Conservation (phyloP, 2,329 filamentous ascomycete genomes). For the Venturia aucupariae region DNA sequence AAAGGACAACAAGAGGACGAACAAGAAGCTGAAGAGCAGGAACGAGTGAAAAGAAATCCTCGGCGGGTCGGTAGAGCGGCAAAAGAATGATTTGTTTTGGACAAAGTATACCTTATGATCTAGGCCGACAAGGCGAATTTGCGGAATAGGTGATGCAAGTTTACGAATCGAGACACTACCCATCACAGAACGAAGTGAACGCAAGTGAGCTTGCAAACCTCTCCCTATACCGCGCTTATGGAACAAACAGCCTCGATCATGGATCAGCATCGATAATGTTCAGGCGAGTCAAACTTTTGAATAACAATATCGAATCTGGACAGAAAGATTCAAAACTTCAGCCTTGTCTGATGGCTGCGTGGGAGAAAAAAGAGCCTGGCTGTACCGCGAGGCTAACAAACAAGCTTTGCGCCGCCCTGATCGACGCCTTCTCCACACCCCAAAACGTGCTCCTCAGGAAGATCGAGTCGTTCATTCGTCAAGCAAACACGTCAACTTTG, state of each 20-base stretch:
- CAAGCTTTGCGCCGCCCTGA: not conserved
- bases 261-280: too few species aligned
- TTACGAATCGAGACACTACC: too few species aligned
- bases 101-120: not conserved
- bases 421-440: not conserved
- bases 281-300: too few species aligned
- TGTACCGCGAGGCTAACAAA: not conserved
- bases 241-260: not conserved
- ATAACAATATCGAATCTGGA: too few species aligned
- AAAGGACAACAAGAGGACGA: slow-evolving; percentile 13
- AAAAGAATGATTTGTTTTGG: slow-evolving; percentile 5
- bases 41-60: slow-evolving; percentile 3
- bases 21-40: slow-evolving; percentile 10
- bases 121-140: not conserved
- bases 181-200: not conserved
- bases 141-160: too few species aligned
- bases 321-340: too few species aligned
- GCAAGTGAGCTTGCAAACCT: not conserved
- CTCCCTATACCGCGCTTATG: not conserved
- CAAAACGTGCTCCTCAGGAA: not conserved
- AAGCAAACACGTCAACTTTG: slow-evolving; percentile 30
- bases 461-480: slow-evolving; percentile 3
- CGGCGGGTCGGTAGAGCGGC: slow-evolving; percentile 9
- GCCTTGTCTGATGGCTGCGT: not conserved
- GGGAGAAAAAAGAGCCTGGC: not conserved